Conservation (phyloP, 371 early-diverging fungal species). For the Amoeboradix gromovi region DNA sequence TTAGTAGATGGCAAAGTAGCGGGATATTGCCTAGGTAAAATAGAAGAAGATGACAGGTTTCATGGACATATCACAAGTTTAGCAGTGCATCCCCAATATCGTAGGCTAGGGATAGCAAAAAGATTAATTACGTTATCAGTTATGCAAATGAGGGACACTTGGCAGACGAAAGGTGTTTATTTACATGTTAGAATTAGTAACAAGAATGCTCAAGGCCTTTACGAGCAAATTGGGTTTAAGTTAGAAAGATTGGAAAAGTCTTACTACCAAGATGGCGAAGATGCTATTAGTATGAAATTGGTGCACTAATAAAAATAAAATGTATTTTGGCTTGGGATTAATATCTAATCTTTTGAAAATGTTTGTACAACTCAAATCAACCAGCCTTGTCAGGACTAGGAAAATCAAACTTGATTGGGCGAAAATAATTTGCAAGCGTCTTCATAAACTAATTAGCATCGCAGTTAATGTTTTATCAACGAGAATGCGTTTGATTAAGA, state of each 20-base stretch:
- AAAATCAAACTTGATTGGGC: too few relatives aligned
- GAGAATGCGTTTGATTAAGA: too few relatives aligned
- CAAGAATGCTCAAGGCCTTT: background rate
- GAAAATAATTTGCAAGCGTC: too few relatives aligned
- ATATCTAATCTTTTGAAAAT: too few relatives aligned
- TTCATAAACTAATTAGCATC: too few relatives aligned
- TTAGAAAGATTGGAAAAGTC: background rate
- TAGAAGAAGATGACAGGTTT: constrained; percentile 28
- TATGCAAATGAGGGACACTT: background rate
- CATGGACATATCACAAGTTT: constrained; percentile 89
- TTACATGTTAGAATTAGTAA: background rate
- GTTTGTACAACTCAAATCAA: too few relatives aligned
- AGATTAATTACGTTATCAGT: constrained; percentile 39
- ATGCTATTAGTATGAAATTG: background rate
- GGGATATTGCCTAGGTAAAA: constrained; percentile 85
- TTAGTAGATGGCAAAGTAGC: constrained; percentile 68
- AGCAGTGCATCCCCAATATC: constrained; percentile 73
- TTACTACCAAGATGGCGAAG: background rate
- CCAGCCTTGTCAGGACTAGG: too few relatives aligned
- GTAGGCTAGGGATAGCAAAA: constrained; percentile 77
- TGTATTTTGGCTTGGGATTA: too few relatives aligned
- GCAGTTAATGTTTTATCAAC: too few relatives aligned
- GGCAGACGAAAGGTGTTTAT: background rate
- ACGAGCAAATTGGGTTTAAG: background rate
- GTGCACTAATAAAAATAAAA: too few relatives aligned